Evolutionary conservation across 1,139 yeast species (phyloP).

Genomic region (Pichia sp.): DNA sequence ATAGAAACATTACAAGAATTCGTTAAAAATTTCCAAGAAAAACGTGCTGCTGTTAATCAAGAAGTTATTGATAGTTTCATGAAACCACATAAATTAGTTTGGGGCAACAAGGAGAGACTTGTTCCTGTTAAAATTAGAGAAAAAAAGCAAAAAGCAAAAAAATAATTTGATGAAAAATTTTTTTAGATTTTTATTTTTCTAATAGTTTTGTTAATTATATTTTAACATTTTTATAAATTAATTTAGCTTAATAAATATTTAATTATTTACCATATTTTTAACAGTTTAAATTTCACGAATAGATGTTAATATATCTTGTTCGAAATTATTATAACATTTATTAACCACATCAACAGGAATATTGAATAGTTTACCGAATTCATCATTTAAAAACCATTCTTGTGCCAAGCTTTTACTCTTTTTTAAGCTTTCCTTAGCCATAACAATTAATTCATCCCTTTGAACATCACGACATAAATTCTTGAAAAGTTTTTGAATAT

Average conservation of each 20-base stretch:
- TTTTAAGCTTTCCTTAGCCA: conserved; percentile 1
- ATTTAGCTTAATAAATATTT: no score
- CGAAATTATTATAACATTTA: conserved; percentile 14
- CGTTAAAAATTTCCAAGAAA: conserved; percentile 75
- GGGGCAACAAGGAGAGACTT: conserved; percentile 64
- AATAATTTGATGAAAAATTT: no score
- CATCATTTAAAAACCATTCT: conserved; percentile 20
- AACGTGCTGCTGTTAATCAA: conserved; percentile 62
- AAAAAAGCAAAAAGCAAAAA: conserved; percentile 24
- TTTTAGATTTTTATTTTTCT: no score
- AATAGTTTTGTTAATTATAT: no score
- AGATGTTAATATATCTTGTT: conserved; percentile 16
- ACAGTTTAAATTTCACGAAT: conserved; percentile 15
- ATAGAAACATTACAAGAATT: conserved; percentile 73
- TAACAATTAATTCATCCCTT: conserved; percentile 5
- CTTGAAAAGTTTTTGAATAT: conserved; percentile 1
- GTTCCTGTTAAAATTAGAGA: conserved; percentile 61
- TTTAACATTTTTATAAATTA: no score
- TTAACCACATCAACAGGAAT: conserved; percentile 15
- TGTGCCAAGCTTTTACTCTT: background rate
- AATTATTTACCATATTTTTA: no score
- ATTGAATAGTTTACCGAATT: conserved; percentile 20
- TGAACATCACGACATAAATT: conserved; percentile 3
- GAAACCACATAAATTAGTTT: conserved; percentile 77
- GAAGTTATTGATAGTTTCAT: conserved; percentile 65